Evolutionary conservation across 208 protist genomes (phyloP).

Genomic region (Leishmania aethiopica): DNA sequence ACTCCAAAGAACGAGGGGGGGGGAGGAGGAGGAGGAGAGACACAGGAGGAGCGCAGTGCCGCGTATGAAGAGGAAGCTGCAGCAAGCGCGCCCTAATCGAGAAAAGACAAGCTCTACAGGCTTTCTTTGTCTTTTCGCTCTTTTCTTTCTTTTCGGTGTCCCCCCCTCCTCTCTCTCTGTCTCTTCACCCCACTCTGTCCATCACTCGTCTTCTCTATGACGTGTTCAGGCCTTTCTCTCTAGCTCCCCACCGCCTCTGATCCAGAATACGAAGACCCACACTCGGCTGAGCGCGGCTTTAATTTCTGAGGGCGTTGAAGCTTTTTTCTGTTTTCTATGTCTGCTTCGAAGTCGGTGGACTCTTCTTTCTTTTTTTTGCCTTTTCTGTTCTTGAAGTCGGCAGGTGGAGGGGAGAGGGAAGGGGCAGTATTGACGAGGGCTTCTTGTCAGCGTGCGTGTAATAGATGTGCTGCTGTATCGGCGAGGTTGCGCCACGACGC

Average conservation of each 20-base stretch:
- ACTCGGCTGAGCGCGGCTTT: background rate
- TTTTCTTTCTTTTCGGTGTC: background rate
- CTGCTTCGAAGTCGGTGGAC: background rate
- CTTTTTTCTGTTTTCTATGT: background rate
- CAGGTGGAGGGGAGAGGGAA: background rate
- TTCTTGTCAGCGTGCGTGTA: background rate
- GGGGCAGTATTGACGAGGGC: background rate
- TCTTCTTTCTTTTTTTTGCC: background rate
- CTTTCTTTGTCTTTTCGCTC: background rate
- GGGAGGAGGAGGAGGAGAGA: background rate
- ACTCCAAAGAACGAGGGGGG: background rate
- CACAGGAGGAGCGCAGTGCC: background rate
- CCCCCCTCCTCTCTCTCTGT: background rate
- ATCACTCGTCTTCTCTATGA: background rate
- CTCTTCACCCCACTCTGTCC: background rate
- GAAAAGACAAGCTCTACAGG: background rate
- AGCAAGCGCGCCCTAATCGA: background rate
- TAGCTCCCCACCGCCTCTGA: background rate
- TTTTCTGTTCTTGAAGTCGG: background rate
- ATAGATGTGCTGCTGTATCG: background rate
- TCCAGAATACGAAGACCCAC: background rate
- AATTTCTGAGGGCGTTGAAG: background rate
- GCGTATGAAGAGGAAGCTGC: background rate
- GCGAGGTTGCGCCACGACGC: background rate
- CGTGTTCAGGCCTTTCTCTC: background rate